Evolutionary conservation across 495 filamentous ascomycete genomes (phyloP).

Genomic region (Letharia columbiana): DNA sequence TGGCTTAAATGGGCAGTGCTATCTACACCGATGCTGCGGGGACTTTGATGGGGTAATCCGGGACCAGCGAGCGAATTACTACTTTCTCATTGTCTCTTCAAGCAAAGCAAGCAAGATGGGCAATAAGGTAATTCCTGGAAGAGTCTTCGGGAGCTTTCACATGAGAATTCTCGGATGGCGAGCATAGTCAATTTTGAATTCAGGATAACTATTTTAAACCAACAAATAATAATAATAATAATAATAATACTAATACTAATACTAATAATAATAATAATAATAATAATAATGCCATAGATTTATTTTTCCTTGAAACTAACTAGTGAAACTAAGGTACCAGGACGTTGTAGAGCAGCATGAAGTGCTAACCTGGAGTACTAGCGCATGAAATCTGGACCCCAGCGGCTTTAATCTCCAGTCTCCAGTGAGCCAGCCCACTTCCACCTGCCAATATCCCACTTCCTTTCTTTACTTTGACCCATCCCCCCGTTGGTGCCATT

Average conservation of each 20-base stretch:
- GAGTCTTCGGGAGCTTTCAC: background rate
- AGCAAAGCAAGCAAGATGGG: background rate
- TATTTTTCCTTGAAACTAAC: background rate
- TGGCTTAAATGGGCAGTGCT: slow-evolving; percentile 3
- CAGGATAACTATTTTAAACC: background rate
- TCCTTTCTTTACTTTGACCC: slow-evolving; percentile 13
- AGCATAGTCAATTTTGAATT: background rate
- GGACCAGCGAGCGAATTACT: background rate
- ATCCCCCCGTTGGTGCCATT: background rate
- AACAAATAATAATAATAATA: background rate
- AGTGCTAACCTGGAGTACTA: background rate
- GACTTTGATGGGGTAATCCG: background rate
- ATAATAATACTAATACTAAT: too few relatives aligned
- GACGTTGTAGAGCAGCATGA: background rate
- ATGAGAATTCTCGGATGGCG: background rate
- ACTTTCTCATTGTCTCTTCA: background rate
- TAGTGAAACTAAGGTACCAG: too few relatives aligned
- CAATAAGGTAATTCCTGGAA: too few relatives aligned
- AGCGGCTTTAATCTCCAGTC: slow-evolving; percentile 5
- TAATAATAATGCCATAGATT: background rate
- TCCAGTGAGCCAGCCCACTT: slow-evolving; percentile 12
- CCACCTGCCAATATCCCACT: slow-evolving; percentile 26
- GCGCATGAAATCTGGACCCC: background rate
- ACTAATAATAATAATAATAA: too few relatives aligned
- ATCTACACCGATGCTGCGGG: slow-evolving; percentile 4